phyloP scores from a whole-genome alignment of 1,284 basidiomycete genomes.

The Ustilago nuda region DNA sequence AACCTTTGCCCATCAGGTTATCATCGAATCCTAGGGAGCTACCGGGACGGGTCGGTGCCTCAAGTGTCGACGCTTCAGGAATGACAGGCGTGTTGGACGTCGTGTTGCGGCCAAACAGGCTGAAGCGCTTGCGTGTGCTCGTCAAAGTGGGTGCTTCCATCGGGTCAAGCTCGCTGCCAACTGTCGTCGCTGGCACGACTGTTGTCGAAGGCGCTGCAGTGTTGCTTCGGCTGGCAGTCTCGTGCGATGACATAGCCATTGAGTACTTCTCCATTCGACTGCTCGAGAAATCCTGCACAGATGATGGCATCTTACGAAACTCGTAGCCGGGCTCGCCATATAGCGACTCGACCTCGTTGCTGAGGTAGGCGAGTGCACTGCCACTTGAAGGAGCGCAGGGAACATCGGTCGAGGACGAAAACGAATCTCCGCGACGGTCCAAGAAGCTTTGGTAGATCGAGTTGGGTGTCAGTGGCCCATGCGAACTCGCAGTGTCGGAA shows the following conservation, averaged over 20 bases:
- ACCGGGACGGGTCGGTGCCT: slow-evolving; percentile 14
- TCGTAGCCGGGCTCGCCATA: slow-evolving; percentile 13
- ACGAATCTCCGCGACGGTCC: slow-evolving; percentile 40
- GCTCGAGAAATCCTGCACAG: slow-evolving; percentile 14
- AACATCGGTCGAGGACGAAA: slow-evolving; percentile 35
- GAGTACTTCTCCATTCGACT: slow-evolving; percentile 30
- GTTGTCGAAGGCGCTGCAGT: not conserved
- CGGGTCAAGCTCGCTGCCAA: slow-evolving; percentile 8
- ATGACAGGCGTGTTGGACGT: slow-evolving; percentile 23
- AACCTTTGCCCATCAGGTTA: slow-evolving; percentile 9
- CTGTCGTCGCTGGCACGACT: not conserved
- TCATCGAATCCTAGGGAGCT: slow-evolving; percentile 26
- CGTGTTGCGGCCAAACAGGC: slow-evolving; percentile 33
- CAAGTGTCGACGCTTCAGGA: slow-evolving; percentile 8
- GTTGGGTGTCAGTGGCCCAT: slow-evolving; percentile 46
- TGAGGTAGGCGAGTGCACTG: slow-evolving; percentile 27
- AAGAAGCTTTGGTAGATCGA: slow-evolving; percentile 48
- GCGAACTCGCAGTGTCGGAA: slow-evolving; percentile 46
- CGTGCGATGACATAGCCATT: slow-evolving; percentile 2
- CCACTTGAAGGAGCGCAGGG: slow-evolving; percentile 8
- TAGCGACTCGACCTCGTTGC: slow-evolving; percentile 28
- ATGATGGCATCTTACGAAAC: slow-evolving; percentile 15
- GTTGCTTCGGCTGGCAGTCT: slow-evolving; percentile 1
- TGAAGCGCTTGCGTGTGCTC: slow-evolving; percentile 28
- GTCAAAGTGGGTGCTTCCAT: not conserved